These are phyloP conservation scores for Mollisiaceae sp. DNA, from an alignment of 2,329 filamentous ascomycete species.

Conservation along the genomic window DNA sequence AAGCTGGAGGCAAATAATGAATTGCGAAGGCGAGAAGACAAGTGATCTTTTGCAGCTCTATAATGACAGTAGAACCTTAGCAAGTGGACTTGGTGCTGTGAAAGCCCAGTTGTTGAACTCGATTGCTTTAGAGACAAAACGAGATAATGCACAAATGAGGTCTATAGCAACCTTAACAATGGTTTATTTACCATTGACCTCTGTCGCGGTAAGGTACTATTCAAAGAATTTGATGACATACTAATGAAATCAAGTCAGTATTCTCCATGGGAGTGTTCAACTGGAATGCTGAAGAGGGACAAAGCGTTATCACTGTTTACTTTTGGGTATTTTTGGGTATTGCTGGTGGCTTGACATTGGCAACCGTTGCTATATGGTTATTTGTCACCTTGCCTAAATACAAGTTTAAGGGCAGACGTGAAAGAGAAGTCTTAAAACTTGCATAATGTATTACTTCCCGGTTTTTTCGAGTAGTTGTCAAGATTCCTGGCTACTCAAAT, in stretches of 20 bases:
- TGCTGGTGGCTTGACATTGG: background rate
- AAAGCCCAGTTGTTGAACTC: background rate
- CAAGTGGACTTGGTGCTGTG: background rate
- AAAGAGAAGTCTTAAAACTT: background rate
- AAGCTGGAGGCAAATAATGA: background rate
- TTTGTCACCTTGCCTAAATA: background rate
- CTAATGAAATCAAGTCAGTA: background rate
- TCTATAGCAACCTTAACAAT: background rate
- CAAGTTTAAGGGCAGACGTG: background rate
- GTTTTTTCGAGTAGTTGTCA: background rate
- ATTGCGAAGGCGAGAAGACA: background rate
- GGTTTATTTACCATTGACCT: background rate
- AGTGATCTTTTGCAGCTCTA: background rate
- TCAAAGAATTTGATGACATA: background rate
- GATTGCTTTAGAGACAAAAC: background rate
- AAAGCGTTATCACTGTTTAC: background rate
- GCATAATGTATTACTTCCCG: background rate
- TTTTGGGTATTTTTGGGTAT: background rate
- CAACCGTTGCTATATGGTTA: background rate
- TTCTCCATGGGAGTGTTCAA: background rate
- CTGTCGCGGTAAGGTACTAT: background rate
- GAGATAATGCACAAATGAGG: background rate
- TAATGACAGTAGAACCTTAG: background rate
- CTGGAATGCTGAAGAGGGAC: background rate
- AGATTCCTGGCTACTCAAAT: background rate